Percentiles rank a stretch among this genome's conserved stretches.
Evolutionary conservation across 345 rosid genomes (phyloP).

Genomic region (Salix suchowensis): DNA sequence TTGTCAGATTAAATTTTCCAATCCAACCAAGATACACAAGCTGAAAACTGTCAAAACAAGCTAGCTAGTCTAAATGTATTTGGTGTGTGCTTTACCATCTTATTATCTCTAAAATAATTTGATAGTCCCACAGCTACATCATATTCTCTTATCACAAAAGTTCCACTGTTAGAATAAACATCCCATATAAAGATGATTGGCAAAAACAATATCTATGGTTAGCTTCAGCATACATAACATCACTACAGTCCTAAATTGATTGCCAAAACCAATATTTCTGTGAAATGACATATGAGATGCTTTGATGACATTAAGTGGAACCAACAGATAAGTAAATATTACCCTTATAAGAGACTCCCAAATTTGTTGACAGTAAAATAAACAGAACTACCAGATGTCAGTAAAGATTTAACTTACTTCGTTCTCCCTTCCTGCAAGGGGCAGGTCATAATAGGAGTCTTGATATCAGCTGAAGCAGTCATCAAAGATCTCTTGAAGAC

Average conservation of each 20-base stretch:
- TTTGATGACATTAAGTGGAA: background rate
- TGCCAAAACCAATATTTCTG: too few relatives aligned
- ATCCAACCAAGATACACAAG: too few relatives aligned
- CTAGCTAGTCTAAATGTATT: too few relatives aligned
- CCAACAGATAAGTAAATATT: background rate
- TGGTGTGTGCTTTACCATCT: background rate
- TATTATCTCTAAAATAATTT: background rate
- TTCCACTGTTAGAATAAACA: background rate
- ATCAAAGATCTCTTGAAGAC: constrained; percentile 92
- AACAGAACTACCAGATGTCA: background rate
- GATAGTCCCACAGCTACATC: background rate
- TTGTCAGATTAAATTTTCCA: too few relatives aligned
- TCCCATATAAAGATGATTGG: background rate
- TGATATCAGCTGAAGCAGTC: constrained; percentile 75
- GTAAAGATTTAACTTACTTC: constrained; percentile 38
- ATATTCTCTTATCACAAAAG: background rate
- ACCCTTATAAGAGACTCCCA: background rate
- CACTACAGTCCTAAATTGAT: too few relatives aligned
- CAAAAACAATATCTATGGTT: too few relatives aligned
- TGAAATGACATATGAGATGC: background rate
- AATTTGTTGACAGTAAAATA: background rate
- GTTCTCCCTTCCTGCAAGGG: constrained; percentile 64
- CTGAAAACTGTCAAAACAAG: too few relatives aligned
- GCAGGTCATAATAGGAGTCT: constrained; percentile 92
- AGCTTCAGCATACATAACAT: too few relatives aligned